Percentiles rank a stretch among this genome's conserved stretches.
These are phyloP conservation scores for Sicyos edulis DNA, from an alignment of 306 rosid species.

Conservation along the genomic window DNA sequence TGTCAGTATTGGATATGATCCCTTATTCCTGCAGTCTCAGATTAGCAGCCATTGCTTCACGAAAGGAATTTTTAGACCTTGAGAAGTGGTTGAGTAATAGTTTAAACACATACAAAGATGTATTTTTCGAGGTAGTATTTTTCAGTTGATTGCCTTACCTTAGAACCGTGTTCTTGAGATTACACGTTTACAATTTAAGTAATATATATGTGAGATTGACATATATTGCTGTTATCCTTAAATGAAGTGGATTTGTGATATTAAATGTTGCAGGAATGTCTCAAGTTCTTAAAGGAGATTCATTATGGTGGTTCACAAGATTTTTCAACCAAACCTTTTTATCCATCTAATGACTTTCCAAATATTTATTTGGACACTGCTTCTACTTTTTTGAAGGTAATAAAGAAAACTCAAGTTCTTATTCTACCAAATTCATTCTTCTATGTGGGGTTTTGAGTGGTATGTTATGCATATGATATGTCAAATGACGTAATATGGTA, in stretches of 20 bases:
- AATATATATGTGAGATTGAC: not conserved
- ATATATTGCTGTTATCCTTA: not conserved
- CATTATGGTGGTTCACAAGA: constrained; percentile 69
- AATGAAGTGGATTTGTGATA: constrained; percentile 18
- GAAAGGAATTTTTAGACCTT: constrained; percentile 72
- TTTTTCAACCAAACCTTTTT: constrained; percentile 58
- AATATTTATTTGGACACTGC: constrained; percentile 54
- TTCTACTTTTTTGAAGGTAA: constrained; percentile 65
- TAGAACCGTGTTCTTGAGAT: not conserved
- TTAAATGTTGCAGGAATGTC: constrained; percentile 65
- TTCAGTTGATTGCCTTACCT: constrained; percentile 19
- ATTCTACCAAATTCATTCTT: not conserved
- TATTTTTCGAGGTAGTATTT: constrained; percentile 68
- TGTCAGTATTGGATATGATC: constrained; percentile 53
- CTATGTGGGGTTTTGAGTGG: constrained; percentile 5
- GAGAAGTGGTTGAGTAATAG: constrained; percentile 81
- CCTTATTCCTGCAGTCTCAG: constrained; percentile 70
- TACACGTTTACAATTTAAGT: not conserved
- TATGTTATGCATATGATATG: not conserved
- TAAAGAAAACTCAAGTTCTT: not conserved
- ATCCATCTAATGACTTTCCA: constrained; percentile 56
- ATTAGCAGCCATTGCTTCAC: constrained; percentile 82
- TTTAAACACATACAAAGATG: constrained; percentile 55
- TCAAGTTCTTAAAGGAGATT: constrained; percentile 67
- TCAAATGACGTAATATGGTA: constrained; percentile 4